These are phyloP conservation scores for Daldinia grandis DNA, from an alignment of 495 filamentous ascomycete genomes.

Conservation along the genomic window DNA sequence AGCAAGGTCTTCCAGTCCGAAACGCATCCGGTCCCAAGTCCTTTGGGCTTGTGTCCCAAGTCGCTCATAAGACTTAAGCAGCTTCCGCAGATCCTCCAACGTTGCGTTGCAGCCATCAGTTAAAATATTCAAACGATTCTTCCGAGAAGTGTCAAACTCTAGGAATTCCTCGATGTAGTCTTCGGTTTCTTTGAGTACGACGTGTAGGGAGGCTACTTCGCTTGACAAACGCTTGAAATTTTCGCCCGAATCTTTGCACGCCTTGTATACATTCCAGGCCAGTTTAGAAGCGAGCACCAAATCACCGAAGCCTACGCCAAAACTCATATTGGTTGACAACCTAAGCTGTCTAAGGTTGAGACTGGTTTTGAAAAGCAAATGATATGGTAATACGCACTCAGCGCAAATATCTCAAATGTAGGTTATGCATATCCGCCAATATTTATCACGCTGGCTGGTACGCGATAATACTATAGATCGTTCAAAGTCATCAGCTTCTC, in stretches of 20 bases:
- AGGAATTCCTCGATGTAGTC: conserved; percentile 41
- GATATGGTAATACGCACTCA: conserved; percentile 9
- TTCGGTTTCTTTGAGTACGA: conserved; percentile 49
- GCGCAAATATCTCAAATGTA: not conserved
- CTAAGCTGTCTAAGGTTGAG: not conserved
- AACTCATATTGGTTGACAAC: conserved; percentile 17
- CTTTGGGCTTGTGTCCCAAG: conserved; percentile 49
- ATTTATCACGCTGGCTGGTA: conserved; percentile 5
- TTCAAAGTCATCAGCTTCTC: not conserved
- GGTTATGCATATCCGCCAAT: conserved; percentile 1
- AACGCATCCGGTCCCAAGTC: conserved; percentile 52
- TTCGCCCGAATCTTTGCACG: conserved; percentile 48
- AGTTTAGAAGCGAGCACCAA: conserved; percentile 23
- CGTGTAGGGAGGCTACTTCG: conserved; percentile 51
- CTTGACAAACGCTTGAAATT: conserved; percentile 47
- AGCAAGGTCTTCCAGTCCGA: conserved; percentile 43
- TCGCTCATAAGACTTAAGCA: conserved; percentile 47
- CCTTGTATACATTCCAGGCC: conserved; percentile 43
- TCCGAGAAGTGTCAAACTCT: conserved; percentile 28
- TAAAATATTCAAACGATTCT: conserved; percentile 39
- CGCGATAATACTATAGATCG: not conserved
- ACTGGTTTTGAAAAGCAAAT: not conserved
- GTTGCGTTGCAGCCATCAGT: conserved; percentile 42
- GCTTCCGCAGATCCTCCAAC: conserved; percentile 43
- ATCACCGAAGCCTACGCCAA: conserved; percentile 29